Evolutionary conservation across 2,329 filamentous ascomycete genomes (phyloP), one percentile per base, ranked within the genome.

Genomic region (Kalaharituber pfeilii): DNA sequence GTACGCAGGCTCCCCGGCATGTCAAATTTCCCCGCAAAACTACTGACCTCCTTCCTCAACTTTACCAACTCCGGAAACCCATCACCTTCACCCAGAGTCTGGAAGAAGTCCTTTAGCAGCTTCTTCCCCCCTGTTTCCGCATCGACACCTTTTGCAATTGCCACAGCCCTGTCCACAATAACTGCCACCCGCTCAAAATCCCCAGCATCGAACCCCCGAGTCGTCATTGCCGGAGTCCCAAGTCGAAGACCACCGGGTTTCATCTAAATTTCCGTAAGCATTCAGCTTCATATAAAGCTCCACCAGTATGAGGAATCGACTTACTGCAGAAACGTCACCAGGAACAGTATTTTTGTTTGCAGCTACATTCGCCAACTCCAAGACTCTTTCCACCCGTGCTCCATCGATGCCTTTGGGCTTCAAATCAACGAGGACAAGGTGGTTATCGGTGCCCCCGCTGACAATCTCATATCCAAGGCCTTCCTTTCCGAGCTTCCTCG

Each of bases 341-440:
- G 91, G 91, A 0, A 95, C 89, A 6, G 91, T 95, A 73, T 98
- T 98, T 77, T 98, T 98, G 76, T 98, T 98, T 67, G 85, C 84
- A n/a, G 91, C 91, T 52, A 96, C 89, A 64, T 89, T 89, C 61
- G 93, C 86, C 49, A 94, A 79, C 68, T 95, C 88, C 24, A 95
- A 77, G 15, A 94, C 81, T 49, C 86, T 81, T 73, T 95, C 88
- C 13, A 94, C 86, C 52, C 88, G 82, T 24, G 84, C 83, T 62
- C 88, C 88, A 66, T 98, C 91, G 57, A 98, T 80, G 55, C 76
- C 76, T 67, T 91, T 84, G 33, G 85, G 80, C 72, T 94, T 94
- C 51, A 98, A 78, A 69, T 98, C 91, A 50, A 91, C 75, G 18
- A 98, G 77, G 9, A 98, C 84, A 60, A 98, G 81, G 71, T 98